These are phyloP conservation scores for Dissophora globulifera DNA, from an alignment of 192 early-diverging fungal genomes.

Conservation along the genomic window DNA sequence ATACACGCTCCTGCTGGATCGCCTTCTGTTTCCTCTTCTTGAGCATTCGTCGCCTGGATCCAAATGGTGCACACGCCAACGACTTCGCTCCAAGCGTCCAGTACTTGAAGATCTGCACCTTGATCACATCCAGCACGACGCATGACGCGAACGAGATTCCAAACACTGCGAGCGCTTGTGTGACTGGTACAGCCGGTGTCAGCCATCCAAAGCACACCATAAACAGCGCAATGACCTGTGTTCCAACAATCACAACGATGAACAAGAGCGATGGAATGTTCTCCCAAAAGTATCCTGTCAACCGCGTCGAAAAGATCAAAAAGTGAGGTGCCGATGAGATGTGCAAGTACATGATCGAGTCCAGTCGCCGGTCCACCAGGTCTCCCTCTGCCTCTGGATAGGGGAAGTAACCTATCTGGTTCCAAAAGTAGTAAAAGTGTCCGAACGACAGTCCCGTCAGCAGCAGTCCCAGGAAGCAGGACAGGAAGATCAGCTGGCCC, in stretches of 20 bases:
- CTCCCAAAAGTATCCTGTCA: constrained; percentile 86
- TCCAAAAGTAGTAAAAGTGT: constrained; percentile 82
- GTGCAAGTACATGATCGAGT: constrained; percentile 94
- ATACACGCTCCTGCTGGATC: constrained; percentile 27
- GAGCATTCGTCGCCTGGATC: constrained; percentile 15
- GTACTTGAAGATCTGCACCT: constrained; percentile 83
- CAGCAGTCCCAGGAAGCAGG: constrained; percentile 78
- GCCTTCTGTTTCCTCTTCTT: constrained; percentile 24
- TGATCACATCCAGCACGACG: constrained; percentile 89
- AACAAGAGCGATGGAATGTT: constrained; percentile 82
- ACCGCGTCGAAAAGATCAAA: constrained; percentile 91
- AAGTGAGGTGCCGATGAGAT: constrained; percentile 91
- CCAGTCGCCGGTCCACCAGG: constrained; percentile 56
- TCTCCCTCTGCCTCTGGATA: constrained; percentile 28
- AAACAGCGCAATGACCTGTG: constrained; percentile 89
- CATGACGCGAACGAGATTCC: constrained; percentile 82
- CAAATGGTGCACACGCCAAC: constrained; percentile 14
- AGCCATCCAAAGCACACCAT: constrained; percentile 74
- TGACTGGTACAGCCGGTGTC: constrained; percentile 66
- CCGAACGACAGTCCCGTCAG: constrained; percentile 83
- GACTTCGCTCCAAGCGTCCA: constrained; percentile 79
- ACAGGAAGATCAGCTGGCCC: constrained; percentile 86
- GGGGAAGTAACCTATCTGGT: constrained; percentile 56
- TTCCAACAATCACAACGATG: constrained; percentile 80
- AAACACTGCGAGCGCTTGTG: constrained; percentile 80